Percentiles rank a stretch among this genome's conserved stretches.
These are phyloP conservation scores for Phylloporus sp. DNA, from an alignment of 768 basidiomycete genomes.

Conservation along the genomic window DNA sequence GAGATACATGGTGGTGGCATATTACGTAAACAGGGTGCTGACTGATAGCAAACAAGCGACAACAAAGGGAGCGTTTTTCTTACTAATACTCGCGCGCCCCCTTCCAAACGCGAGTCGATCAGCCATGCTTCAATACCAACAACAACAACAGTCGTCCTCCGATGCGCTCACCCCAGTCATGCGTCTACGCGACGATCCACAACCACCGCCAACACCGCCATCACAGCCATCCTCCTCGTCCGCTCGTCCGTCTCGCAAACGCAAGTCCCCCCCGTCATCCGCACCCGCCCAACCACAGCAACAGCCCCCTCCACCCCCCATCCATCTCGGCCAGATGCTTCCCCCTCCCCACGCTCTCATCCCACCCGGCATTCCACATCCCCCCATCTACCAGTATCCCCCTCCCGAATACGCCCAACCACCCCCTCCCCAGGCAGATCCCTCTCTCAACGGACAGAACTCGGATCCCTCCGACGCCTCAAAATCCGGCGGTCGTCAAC, in stretches of 20 bases:
- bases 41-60: slow-evolving; percentile 19
- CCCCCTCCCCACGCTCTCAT: slow-evolving; percentile 53
- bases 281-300: slow-evolving; percentile 10
- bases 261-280: slow-evolving; percentile 58
- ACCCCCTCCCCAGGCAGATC: slow-evolving; percentile 20
- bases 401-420: slow-evolving; percentile 30
- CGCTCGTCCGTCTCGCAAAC: slow-evolving; percentile 46
- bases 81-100: slow-evolving; percentile 35
- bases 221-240: slow-evolving; percentile 11
- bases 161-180: slow-evolving; percentile 32
- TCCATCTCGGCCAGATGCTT: slow-evolving; percentile 47
- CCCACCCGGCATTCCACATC: slow-evolving; percentile 32
- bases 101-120: slow-evolving; percentile 30
- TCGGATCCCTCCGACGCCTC: background rate
- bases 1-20: slow-evolving; percentile 50
- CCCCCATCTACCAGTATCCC: slow-evolving; percentile 33
- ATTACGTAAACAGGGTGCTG: slow-evolving; percentile 14
- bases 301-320: slow-evolving; percentile 26
- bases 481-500: slow-evolving; percentile 42
- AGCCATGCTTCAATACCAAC: slow-evolving; percentile 30
- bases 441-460: slow-evolving; percentile 22
- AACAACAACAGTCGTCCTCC: slow-evolving; percentile 15
- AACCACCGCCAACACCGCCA: slow-evolving; percentile 12
- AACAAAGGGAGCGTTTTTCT: slow-evolving; percentile 28
- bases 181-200: slow-evolving; percentile 59